Evolutionary conservation across 768 basidiomycete species (phyloP), one percentile per base, ranked within the genome.

Genomic region (Naganishia onofrii): DNA sequence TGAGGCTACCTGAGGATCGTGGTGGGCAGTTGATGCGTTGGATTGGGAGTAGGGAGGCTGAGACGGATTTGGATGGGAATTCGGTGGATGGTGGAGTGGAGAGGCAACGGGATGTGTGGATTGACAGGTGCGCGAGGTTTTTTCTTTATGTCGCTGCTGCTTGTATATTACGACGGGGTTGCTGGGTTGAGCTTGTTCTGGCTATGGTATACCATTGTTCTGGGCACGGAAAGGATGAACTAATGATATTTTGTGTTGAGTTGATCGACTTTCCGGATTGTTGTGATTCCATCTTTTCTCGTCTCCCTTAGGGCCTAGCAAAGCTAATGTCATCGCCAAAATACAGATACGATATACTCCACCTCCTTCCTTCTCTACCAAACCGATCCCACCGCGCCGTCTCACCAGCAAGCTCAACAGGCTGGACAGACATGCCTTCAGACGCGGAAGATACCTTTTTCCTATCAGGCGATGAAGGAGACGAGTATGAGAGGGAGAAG

Each of bases 391-490:
- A 53, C 32, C n/a, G 60, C 68, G 58, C 71, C 51, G 31, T 71
- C 56, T 71, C 70, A 0, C 80, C 77, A 28, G 86, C 88, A 87
- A 2, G 81, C 84, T 74, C 75, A 29, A 71, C 74, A 3, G 90
- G 89, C 9, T 93, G 91, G 91, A 89, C 88, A 0, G 89, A 92
- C 78, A 84, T 93, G 2, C 88, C 91, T 5, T 92, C 92, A 0
- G 92, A 93, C 75, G 78, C 87, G 5, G 92, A 93, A 81, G 92
- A 94, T 73, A 89, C 86, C 0, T 94, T 92, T 80, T 90, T 90
- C 81, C 85, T 93, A 71, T 84, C 87, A 0, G 85, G 85, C 0
- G 83, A 84, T 7, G 76, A 77, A 46, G 92, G 93, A 73, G 87
- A 87, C 17, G 89, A 89, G 70, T 88, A 87, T 71, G 84, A 83